Evolutionary conservation across 306 rosid genomes (phyloP).

Genomic region (Bauhinia variegata): DNA sequence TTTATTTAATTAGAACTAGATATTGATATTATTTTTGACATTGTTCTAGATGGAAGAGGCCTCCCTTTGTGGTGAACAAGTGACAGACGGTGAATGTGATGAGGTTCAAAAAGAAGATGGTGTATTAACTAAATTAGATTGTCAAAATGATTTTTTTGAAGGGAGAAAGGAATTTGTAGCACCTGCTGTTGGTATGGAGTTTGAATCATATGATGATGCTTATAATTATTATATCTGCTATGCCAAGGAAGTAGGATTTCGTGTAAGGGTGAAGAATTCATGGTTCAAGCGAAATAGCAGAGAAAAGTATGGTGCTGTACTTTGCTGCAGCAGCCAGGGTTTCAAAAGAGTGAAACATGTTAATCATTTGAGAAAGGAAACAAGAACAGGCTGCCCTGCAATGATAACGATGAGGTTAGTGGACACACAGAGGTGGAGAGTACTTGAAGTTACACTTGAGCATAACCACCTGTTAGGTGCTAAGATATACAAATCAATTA

Average conservation of each 20-base stretch:
- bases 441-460: constrained; percentile 79
- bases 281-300: constrained; percentile 95
- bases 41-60: constrained; percentile 69
- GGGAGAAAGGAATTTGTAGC: constrained; percentile 72
- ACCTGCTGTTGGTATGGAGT: constrained; percentile 95
- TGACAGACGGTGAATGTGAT: constrained; percentile 56
- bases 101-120: constrained; percentile 56
- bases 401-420: constrained; percentile 87
- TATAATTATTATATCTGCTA: constrained; percentile 89
- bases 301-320: constrained; percentile 95
- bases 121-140: constrained; percentile 51
- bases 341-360: constrained; percentile 88
- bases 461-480: constrained; percentile 86
- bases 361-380: constrained; percentile 85
- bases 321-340: constrained; percentile 99
- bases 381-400: constrained; percentile 97
- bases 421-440: constrained; percentile 91
- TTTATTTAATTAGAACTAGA: constrained; percentile 22
- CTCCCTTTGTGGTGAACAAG: constrained; percentile 50
- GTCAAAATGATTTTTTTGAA: constrained; percentile 55
- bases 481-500: constrained; percentile 61
- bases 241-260: constrained; percentile 90
- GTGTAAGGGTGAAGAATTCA: constrained; percentile 92
- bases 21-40: constrained; percentile 34
- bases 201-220: constrained; percentile 93